phyloP scores from a whole-genome alignment of 306 rosid species.

The Inga laurina region DNA sequence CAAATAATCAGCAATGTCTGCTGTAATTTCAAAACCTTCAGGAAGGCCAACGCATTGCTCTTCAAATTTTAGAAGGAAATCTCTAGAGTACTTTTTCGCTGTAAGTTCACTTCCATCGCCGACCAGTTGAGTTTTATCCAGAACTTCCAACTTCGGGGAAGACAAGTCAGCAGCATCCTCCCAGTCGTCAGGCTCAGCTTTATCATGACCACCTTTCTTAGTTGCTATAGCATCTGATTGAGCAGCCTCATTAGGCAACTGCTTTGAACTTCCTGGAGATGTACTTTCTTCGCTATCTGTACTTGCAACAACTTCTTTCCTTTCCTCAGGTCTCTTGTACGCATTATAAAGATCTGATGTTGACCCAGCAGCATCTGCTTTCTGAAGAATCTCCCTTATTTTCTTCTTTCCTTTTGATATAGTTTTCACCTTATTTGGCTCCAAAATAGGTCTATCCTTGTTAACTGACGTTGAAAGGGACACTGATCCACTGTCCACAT shows the following conservation, averaged over 20 bases:
- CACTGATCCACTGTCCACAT: slow-evolving; percentile 34
- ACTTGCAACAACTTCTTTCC: slow-evolving; percentile 50
- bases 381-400: slow-evolving; percentile 54
- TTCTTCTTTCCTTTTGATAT: slow-evolving; percentile 53
- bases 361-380: slow-evolving; percentile 94
- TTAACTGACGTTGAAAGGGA: slow-evolving; percentile 39
- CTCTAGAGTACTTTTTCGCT: slow-evolving; percentile 75
- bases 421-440: slow-evolving; percentile 54
- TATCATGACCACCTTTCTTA: slow-evolving; percentile 38
- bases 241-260: slow-evolving; percentile 28
- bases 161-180: slow-evolving; percentile 95
- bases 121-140: slow-evolving; percentile 37
- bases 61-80: slow-evolving; percentile 77
- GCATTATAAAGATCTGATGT: slow-evolving; percentile 91
- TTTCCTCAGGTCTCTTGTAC: slow-evolving; percentile 83
- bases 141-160: slow-evolving; percentile 63
- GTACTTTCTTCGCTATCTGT: slow-evolving; percentile 43
- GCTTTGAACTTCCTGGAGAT: slow-evolving; percentile 44
- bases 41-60: slow-evolving; percentile 64
- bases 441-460: slow-evolving; percentile 54
- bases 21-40: slow-evolving; percentile 52
- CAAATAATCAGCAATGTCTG: slow-evolving; percentile 54
- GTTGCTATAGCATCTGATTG: slow-evolving; percentile 23
- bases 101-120: slow-evolving; percentile 46
- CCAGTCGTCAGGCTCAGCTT: slow-evolving; percentile 92